phyloP scores from a whole-genome alignment of 495 filamentous ascomycete species.

The Aspergillus carlsbadensis region DNA sequence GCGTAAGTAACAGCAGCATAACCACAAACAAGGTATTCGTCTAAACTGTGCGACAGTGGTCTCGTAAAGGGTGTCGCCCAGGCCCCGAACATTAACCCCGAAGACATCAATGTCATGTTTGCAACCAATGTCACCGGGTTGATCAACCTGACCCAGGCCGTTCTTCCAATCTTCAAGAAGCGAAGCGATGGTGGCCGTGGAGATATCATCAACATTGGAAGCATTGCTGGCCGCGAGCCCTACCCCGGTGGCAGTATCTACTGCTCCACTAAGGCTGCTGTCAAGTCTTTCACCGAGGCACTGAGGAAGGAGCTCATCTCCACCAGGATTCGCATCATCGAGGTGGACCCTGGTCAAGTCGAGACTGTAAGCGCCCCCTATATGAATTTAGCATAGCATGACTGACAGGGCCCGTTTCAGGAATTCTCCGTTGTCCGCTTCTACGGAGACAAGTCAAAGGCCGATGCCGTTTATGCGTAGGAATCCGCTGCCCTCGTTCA shows the following conservation, averaged over 20 bases:
- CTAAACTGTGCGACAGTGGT: slow-evolving; percentile 51
- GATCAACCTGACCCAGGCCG: slow-evolving; percentile 95
- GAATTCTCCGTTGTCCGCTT: slow-evolving; percentile 96
- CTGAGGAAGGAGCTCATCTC: slow-evolving; percentile 86
- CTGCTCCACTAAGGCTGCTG: slow-evolving; percentile 94
- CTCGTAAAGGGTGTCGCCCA: slow-evolving; percentile 85
- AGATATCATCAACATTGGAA: slow-evolving; percentile 97
- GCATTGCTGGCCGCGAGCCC: slow-evolving; percentile 87
- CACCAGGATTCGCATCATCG: slow-evolving; percentile 83
- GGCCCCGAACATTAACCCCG: slow-evolving; percentile 77
- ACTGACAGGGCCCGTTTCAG: slow-evolving; percentile 33
- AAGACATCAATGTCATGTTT: slow-evolving; percentile 87
- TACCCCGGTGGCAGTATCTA: slow-evolving; percentile 93
- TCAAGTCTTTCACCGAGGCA: slow-evolving; percentile 85
- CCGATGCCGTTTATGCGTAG: slow-evolving; percentile 93
- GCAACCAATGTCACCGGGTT: slow-evolving; percentile 90
- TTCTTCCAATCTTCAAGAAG: slow-evolving; percentile 81
- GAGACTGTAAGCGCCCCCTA: slow-evolving; percentile 67
- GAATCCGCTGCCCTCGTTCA: slow-evolving; percentile 26
- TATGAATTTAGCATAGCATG: neutral
- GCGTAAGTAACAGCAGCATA: slow-evolving; percentile 75
- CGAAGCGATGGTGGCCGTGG: slow-evolving; percentile 75
- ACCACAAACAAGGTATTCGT: neutral
- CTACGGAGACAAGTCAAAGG: slow-evolving; percentile 88
- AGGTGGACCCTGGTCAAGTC: slow-evolving; percentile 94